These are phyloP conservation scores for Chaetomium fimeti DNA, from an alignment of 495 filamentous ascomycete genomes.

Conservation along the genomic window DNA sequence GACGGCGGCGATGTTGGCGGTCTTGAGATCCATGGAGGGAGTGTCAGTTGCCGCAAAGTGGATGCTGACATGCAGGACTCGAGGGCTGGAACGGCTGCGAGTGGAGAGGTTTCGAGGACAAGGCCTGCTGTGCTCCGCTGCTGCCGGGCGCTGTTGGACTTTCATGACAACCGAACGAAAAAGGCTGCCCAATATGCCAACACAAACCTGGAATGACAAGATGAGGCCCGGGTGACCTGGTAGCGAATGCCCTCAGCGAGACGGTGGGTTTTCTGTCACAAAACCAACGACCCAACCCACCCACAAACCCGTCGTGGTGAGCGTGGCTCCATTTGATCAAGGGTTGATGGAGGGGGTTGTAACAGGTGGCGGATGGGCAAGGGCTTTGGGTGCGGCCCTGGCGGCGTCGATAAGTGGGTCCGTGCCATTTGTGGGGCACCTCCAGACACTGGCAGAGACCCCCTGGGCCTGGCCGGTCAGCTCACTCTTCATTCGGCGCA, in stretches of 20 bases:
- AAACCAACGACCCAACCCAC: background rate
- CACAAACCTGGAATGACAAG: background rate
- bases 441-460: constrained; percentile 4
- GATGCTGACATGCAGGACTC: constrained; percentile 12
- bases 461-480: constrained; percentile 10
- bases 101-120: background rate
- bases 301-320: background rate
- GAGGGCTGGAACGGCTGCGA: constrained; percentile 6
- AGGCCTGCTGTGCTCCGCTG: background rate
- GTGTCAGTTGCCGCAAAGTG: constrained; percentile 12
- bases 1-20: constrained; percentile 8
- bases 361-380: constrained; percentile 10
- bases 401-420: constrained; percentile 10
- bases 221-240: background rate
- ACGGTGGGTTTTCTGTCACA: constrained; percentile 9
- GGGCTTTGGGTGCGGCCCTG: constrained; percentile 12
- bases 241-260: background rate
- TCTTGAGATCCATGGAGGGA: background rate
- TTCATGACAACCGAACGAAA: background rate
- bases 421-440: constrained; percentile 13
- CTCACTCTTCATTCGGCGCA: constrained; percentile 23
- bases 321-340: constrained; percentile 28
- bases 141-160: background rate
- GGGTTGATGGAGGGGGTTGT: background rate
- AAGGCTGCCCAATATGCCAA: constrained; percentile 16